These are phyloP conservation scores for Leccinum arenicola DNA, from an alignment of 768 basidiomycete genomes.

Conservation along the genomic window DNA sequence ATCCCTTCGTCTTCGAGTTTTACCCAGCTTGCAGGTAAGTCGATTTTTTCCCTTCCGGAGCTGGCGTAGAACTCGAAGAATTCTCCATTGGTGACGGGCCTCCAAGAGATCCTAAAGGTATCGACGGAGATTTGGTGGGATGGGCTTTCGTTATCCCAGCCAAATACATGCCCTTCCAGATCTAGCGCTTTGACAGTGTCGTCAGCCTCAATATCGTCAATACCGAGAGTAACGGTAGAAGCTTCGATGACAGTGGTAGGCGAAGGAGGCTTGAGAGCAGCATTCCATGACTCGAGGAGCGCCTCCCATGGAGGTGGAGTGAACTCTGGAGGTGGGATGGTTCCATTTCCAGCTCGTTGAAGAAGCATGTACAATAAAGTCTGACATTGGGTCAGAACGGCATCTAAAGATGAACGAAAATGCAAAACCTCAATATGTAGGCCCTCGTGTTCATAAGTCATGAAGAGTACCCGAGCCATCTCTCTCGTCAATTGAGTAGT, in stretches of 20 bases:
- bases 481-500: constrained; percentile 53
- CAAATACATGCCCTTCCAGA: constrained; percentile 64
- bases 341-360: constrained; percentile 75
- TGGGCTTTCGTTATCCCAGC: constrained; percentile 95
- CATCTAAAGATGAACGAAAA: background rate
- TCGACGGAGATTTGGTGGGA: constrained; percentile 55
- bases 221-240: constrained; percentile 63
- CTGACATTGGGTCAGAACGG: constrained; percentile 26
- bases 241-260: constrained; percentile 58
- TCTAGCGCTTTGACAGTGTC: constrained; percentile 46
- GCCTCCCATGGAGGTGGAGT: constrained; percentile 66
- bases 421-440: constrained; percentile 70
- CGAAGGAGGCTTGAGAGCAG: constrained; percentile 40
- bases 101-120: constrained; percentile 75
- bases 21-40: constrained; percentile 29
- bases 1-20: constrained; percentile 11
- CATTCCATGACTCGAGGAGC: constrained; percentile 47
- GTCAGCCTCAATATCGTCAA: constrained; percentile 76
- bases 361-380: constrained; percentile 95
- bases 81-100: constrained; percentile 87
- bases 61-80: constrained; percentile 65
- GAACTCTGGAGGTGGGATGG: constrained; percentile 77
- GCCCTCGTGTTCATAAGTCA: constrained; percentile 90
- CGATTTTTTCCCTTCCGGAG: constrained; percentile 41
- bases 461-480: constrained; percentile 78